Evolutionary conservation across 208 protist genomes (phyloP).

Genomic region (Novymonas esmeraldas): DNA sequence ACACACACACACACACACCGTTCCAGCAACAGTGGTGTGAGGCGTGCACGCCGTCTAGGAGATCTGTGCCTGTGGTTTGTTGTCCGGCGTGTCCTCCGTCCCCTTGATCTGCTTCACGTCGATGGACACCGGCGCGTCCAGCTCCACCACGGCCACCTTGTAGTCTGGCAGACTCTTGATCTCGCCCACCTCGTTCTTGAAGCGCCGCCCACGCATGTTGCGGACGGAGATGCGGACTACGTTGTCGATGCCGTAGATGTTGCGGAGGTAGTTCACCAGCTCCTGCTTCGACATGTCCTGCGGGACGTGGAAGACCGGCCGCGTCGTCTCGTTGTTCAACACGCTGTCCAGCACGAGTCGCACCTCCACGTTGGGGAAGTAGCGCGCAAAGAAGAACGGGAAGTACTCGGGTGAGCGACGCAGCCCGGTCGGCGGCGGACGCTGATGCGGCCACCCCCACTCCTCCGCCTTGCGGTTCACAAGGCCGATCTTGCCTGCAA

Average conservation of each 20-base stretch:
- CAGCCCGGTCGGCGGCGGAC: slow-evolving; percentile 80
- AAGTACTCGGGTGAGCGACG: slow-evolving; percentile 80
- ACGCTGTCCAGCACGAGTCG: slow-evolving; percentile 85
- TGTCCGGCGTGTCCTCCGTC: slow-evolving; percentile 86
- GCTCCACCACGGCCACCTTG: slow-evolving; percentile 81
- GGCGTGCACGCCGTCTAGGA: slow-evolving; percentile 35
- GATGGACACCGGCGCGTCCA: slow-evolving; percentile 81
- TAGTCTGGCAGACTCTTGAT: slow-evolving; percentile 81
- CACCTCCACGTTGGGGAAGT: slow-evolving; percentile 86
- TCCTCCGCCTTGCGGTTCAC: slow-evolving; percentile 81
- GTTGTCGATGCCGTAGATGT: slow-evolving; percentile 88
- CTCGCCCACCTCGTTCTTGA: slow-evolving; percentile 88
- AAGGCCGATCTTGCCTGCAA: slow-evolving; percentile 83
- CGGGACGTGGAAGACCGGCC: slow-evolving; percentile 82
- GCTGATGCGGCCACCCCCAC: slow-evolving; percentile 77
- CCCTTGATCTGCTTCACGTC: slow-evolving; percentile 92
- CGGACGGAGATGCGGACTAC: slow-evolving; percentile 69
- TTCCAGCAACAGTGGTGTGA: too few relatives aligned
- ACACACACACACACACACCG: slow-evolving; percentile 8
- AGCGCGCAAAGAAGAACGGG: slow-evolving; percentile 76
- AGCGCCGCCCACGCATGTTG: slow-evolving; percentile 73
- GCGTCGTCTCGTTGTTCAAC: slow-evolving; percentile 85
- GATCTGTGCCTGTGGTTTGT: slow-evolving; percentile 68
- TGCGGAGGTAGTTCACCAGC: slow-evolving; percentile 85
- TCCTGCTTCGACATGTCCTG: slow-evolving; percentile 87